Base-by-base conservation (phyloP, 2,329 filamentous ascomycete species). In the Botrytis deweyae region DNA sequence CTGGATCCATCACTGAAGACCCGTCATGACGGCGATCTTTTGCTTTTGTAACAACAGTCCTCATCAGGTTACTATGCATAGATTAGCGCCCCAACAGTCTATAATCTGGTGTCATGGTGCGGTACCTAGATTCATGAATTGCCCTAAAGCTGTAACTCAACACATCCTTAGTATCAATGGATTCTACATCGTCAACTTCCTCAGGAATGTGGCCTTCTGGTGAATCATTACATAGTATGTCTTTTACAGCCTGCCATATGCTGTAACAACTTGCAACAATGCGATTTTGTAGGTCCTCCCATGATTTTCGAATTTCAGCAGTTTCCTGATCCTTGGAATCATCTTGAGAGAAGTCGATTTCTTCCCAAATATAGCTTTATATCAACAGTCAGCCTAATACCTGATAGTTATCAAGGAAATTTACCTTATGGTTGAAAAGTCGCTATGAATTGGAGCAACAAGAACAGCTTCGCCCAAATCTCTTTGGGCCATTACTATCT, bases 71-170 rank as follows among this genome's bases (percentile, higher is more conserved):
- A 81, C 94, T 96, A 55, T 38, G 29, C 18, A n/a, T 8, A 3
- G 46, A 49, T 77, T 72, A 77, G 76, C 61, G 40, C 22, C 55
- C 58, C n/a, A 33, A 58, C 5, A 61, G 22, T 46, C 25, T 29
- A 22, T 46, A 22, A 58, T 33, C 3, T 65, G 25, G 12, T 8
- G n/a, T 25, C 10, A n/a, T 42, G 22, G 74, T 61, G n/a, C 72
- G 83, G 75, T 84, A 94, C 92, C 93, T 97, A 38, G 95, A 93
- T 83, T 99, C 96, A 76, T 97, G 95, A n/a, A 98, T 86, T 9
- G 94, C 93, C 78, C 96, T 90, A 88, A 97, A 99, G 76, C 94
- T 97, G 82, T 96, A 99, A 77, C 95, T 98, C 65, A 99, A 83
- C 29, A 97, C 87, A 78, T 97, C 94, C 80, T 98, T 98, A 0